Conservation (phyloP, 495 filamentous ascomycete genomes). For the Penicillium roqueforti region DNA sequence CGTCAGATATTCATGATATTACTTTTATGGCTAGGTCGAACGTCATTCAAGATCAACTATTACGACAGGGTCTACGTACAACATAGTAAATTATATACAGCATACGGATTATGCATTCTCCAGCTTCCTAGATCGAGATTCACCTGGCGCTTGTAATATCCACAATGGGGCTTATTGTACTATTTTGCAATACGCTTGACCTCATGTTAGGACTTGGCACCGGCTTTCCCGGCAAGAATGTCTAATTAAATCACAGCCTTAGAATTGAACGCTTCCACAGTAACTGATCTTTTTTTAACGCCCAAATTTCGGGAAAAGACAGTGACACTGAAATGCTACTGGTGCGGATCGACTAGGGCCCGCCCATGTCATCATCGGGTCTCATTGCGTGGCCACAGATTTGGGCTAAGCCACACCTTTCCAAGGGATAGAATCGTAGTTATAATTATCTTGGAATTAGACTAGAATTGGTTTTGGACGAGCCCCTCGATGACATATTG, state of each 20-base stretch:
- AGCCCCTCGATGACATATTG: background rate
- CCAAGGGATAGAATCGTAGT: background rate
- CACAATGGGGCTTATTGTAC: background rate
- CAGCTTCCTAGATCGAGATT: background rate
- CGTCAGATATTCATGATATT: background rate
- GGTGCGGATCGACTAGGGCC: background rate
- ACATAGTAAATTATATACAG: too few relatives aligned
- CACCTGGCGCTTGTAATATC: background rate
- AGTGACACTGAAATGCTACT: background rate
- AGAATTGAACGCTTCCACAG: too few relatives aligned
- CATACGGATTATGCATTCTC: too few relatives aligned
- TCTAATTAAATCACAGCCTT: background rate
- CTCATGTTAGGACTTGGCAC: background rate
- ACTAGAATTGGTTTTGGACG: background rate
- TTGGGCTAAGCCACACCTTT: background rate
- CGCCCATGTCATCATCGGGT: background rate
- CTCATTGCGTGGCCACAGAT: background rate
- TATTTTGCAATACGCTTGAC: background rate
- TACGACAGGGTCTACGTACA: background rate
- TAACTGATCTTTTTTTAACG: background rate
- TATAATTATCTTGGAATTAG: background rate
- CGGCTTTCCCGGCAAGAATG: background rate
- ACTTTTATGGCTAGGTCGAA: background rate
- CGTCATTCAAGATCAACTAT: background rate
- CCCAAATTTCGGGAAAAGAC: background rate